Base-by-base conservation (phyloP, 768 basidiomycete species). In the Collybia sp. region DNA sequence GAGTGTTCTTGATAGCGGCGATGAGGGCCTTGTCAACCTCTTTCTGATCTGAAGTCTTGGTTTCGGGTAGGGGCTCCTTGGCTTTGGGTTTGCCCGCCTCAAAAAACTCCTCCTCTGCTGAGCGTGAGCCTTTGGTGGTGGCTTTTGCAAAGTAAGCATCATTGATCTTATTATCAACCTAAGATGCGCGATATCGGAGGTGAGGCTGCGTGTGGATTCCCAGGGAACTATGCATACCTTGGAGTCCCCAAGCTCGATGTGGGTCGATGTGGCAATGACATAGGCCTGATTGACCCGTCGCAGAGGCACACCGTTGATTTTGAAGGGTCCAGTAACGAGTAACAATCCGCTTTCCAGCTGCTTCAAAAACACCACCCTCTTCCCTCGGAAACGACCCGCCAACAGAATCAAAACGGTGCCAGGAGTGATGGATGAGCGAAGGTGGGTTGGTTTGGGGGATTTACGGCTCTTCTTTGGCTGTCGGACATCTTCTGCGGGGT, bases 201-300 rank as follows among this genome's bases (percentile, higher is more conserved):
- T n/a, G n/a, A 49, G 31, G 30, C 25, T 19, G 30, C 40, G 37
- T 17, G 13, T 10, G 11, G 31, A 19, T 37, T 36, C 38, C 40
- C 45, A 15, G 25, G 49, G 43, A 19, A 32, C 34, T 46, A 31
- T 18, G 73, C 79, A 53, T 58, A 92, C 93, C 74, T 80, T 79
- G 65, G 89, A 72, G 47, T 72, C 77, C 19, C 72, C 77, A 47
- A 97, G 67, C 54, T 95, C 88, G 56, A 98, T 70, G 72, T 85
- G 92, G 57, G 96, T 97, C 46, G 93, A 93, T 48, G 96, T 99
- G 48, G 95, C 92, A 61, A 99, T 98, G 52, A 94, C 93, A 66
- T 99, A 99, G 45, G 96, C 93, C 76, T 97, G 95, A 77, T 93
- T 95, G 50, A 99, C 93, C 67, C 96, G 83, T 67, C 94, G 82